Base-by-base conservation (phyloP, 73 alveolate species). In the Stentor roeselii region DNA sequence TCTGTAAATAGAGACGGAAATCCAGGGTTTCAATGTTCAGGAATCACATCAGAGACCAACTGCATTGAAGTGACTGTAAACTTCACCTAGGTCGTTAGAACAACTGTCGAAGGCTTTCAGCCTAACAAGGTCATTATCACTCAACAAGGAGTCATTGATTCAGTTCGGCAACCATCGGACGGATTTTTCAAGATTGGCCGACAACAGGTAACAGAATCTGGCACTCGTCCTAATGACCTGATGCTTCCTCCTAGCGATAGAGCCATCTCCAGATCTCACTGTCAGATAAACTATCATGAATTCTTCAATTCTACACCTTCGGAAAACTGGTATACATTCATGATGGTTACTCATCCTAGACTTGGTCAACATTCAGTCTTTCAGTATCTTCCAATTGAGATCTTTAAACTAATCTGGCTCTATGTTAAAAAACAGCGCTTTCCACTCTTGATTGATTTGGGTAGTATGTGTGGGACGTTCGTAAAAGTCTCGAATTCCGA, bases 381-480 rank as follows among this genome's bases (percentile, higher is more conserved):
- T 76, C 59, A 80, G 76, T 59, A 34, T 42, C 84, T 90, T 6
- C 93, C 95, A 3, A 80, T 59, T 75, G 89, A 86, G 38, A 60
- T 90, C 14, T 90, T 86, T 84, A 82, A 74, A 77, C 87, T 87
- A 39, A 86, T 90, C 35, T 86, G 82, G 82, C 83, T 75, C 39
- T 90, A 75, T 86, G 76, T 90, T 37, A 90, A 90, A 39, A 90
- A 90, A 1, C 85, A 87, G 75, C 39, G 67, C 75, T 39, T 86
- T 59, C 60, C 86, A 60, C 84, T 76, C 67, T 84, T 90, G 42
- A 82, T 78, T 82, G 95, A 90, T 75, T 88, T 86, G 75, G 95
- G 93, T n/a, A 90, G 93, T 11, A 90, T 90, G 36, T 90, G 86
- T 90, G 95, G 95, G 11, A 82, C 95, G 50, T 90, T 86, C 86